Base-by-base conservation (phyloP, 768 basidiomycete species). In the Mycena kentingensis region DNA sequence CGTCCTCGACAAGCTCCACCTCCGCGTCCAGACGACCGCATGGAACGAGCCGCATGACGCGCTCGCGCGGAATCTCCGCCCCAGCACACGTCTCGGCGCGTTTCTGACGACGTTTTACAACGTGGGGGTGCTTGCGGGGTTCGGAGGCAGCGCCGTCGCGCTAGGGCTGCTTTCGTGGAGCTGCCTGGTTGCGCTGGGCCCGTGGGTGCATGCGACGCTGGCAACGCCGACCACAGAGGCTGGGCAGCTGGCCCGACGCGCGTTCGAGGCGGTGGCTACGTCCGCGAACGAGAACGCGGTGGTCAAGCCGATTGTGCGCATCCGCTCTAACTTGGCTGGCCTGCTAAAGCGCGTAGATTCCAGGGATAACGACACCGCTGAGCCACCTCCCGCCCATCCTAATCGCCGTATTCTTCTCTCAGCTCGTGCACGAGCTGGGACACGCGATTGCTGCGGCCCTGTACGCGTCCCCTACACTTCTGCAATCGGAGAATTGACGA, bases 361-460 rank as follows among this genome's bases (percentile, higher is more conserved):
- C 93, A 19, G 92, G 92, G 1, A 55, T 92, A 6, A 95, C 90
- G 2, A 81, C 89, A 1, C 92, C 92, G 1, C 61, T 90, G n/a
- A 68, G 70, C 22, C 84, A 94, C 62, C 63, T 90, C 1, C 87
- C 87, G 4, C 57, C 84, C 15, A 80, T 93, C 42, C 58, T 93
- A 6, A 27, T 80, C 5, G 78, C 85, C 0, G 74, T 93, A 15
- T 74, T 85, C 39, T 21, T 81, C 8, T 78, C 79, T 48, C 91
- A 93, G 66, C 60, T 85, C n/a, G 64, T 88, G 18, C 92, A 94
- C 58, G 92, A 95, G 70, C 67, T 80, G 0, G 92, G 92, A 5
- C 92, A 95, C 67, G 88, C 85, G 12, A 62, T 93, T 37, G 73
- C 84, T 8, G 92, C 86, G 12, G 87, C 90, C 18, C 63, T 87